These are phyloP conservation scores for Acephala macrosclerotiorum DNA, from an alignment of 2,329 filamentous ascomycete genomes.

Conservation along the genomic window DNA sequence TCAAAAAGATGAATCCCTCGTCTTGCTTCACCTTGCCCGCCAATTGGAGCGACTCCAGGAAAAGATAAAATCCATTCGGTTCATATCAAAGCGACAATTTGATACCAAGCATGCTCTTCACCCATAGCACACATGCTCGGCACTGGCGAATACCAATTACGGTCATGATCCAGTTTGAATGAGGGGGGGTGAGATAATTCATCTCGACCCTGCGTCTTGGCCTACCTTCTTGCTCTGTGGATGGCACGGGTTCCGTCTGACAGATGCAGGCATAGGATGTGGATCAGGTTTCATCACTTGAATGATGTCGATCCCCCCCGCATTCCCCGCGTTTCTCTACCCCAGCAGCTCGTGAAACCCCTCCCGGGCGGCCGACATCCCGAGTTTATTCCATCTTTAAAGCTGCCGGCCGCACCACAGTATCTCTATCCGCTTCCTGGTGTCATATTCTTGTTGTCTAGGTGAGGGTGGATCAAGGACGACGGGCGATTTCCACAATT, in stretches of 20 bases:
- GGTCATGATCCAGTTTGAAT: neutral
- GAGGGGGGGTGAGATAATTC: neutral
- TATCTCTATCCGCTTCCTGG: too few relatives aligned
- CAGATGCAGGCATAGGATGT: neutral
- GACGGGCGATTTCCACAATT: too few relatives aligned
- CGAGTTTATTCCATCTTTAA: too few relatives aligned
- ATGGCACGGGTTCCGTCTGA: neutral
- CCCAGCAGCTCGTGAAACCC: neutral
- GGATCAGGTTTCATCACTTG: neutral
- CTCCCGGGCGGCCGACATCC: too few relatives aligned
- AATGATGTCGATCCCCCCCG: neutral
- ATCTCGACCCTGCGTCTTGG: neutral
- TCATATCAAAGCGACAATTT: neutral
- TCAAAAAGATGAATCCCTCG: neutral
- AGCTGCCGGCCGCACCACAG: too few relatives aligned
- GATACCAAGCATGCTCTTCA: neutral
- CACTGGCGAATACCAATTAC: neutral
- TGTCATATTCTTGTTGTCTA: too few relatives aligned
- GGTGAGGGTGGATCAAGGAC: too few relatives aligned
- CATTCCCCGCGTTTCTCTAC: neutral
- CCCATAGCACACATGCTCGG: neutral
- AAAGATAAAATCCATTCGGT: too few relatives aligned
- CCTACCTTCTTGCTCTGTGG: neutral
- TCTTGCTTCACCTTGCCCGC: neutral
- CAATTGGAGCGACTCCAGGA: too few relatives aligned